These are phyloP conservation scores for Vanrija sp. DNA, from an alignment of 1,284 basidiomycete species.

Conservation along the genomic window DNA sequence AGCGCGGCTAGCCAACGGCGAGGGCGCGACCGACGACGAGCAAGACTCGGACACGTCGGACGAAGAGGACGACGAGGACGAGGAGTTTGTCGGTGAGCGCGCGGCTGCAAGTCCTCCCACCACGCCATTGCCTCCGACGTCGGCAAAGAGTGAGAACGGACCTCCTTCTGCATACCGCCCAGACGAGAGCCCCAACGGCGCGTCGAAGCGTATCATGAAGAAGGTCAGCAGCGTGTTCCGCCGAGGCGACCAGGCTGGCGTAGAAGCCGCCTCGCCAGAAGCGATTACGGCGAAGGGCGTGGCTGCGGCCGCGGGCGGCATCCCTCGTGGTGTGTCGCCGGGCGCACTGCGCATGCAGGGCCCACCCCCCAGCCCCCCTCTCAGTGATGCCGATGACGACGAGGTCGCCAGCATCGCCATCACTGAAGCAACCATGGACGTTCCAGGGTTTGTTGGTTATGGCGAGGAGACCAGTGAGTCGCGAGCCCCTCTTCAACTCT, in stretches of 20 bases:
- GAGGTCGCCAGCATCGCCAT: slow-evolving; percentile 7
- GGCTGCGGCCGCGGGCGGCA: background rate
- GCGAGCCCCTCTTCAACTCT: too few species aligned
- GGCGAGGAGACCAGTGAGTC: background rate
- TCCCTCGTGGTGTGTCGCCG: background rate
- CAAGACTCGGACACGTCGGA: slow-evolving; percentile 14
- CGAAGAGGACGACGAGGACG: slow-evolving; percentile 8
- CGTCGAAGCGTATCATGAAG: slow-evolving; percentile 20
- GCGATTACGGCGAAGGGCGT: background rate
- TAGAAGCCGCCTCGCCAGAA: background rate
- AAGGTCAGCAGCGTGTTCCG: slow-evolving; percentile 35
- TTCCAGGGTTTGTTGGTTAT: background rate
- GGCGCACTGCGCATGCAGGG: slow-evolving; percentile 30
- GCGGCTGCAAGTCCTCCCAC: background rate
- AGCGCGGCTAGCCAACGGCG: slow-evolving; percentile 13
- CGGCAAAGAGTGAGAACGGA: too few species aligned
- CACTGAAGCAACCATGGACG: slow-evolving; percentile 3
- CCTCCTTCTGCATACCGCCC: too few species aligned
- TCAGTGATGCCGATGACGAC: slow-evolving; percentile 29
- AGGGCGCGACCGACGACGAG: slow-evolving; percentile 16
- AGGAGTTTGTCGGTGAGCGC: background rate
- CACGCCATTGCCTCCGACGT: too few species aligned
- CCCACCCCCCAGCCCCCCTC: slow-evolving; percentile 44
- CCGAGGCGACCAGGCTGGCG: slow-evolving; percentile 10
- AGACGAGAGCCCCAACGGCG: background rate